phyloP scores from a whole-genome alignment of 2,329 filamentous ascomycete genomes.

The Fusarium pseudocircinatum region DNA sequence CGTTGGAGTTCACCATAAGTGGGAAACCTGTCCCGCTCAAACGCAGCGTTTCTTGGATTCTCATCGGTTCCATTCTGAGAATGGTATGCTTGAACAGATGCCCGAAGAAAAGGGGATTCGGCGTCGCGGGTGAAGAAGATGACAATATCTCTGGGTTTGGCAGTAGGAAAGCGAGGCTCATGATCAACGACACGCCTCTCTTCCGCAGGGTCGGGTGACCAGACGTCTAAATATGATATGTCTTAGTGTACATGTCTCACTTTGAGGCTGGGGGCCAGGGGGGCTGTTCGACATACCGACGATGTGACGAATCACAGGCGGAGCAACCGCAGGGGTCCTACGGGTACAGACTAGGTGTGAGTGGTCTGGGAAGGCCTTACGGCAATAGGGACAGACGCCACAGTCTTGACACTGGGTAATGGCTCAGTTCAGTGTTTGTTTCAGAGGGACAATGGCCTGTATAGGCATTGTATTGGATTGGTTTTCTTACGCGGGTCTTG shows the following conservation, averaged over 20 bases:
- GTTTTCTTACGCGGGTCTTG: conserved; percentile 58
- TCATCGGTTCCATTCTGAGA: conserved; percentile 46
- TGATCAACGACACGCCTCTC: conserved; percentile 48
- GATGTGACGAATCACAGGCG: conserved; percentile 52
- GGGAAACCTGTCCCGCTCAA: conserved; percentile 51
- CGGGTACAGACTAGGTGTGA: conserved; percentile 54
- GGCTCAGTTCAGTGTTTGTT: conserved; percentile 42
- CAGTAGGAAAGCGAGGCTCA: conserved; percentile 50
- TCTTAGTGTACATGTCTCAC: conserved; percentile 43
- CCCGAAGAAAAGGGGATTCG: conserved; percentile 52
- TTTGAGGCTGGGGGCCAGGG: conserved; percentile 19
- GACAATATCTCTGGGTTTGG: conserved; percentile 49
- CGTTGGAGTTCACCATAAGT: conserved; percentile 48
- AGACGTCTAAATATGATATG: conserved; percentile 48
- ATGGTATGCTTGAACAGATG: conserved; percentile 52
- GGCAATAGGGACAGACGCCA: conserved; percentile 55
- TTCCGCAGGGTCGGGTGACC: conserved; percentile 48
- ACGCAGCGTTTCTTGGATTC: conserved; percentile 49
- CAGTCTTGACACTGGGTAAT: conserved; percentile 51
- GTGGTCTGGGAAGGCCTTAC: conserved; percentile 53
- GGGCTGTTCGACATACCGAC: conserved; percentile 48
- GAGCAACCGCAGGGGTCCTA: conserved; percentile 49
- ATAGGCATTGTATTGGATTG: conserved; percentile 23
- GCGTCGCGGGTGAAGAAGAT: conserved; percentile 49
- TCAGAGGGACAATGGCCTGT: conserved; percentile 20